These are phyloP conservation scores for Melampsora abietis-canadensis DNA, from an alignment of 1,284 basidiomycete species.

Conservation along the genomic window DNA sequence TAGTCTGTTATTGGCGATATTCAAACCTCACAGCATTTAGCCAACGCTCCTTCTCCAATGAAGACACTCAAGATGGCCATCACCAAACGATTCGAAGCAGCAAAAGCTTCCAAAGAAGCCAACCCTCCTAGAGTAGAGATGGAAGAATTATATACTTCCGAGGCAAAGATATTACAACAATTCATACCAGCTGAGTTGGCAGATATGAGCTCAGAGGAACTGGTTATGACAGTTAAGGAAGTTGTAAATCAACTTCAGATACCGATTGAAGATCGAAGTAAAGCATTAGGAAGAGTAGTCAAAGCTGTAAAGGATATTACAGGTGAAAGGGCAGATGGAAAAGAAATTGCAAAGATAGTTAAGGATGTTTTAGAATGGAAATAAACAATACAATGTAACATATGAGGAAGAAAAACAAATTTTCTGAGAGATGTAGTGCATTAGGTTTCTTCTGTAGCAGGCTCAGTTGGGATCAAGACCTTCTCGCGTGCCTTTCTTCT, in stretches of 20 bases:
- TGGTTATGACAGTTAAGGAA: not conserved
- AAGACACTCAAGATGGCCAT: constrained; percentile 6
- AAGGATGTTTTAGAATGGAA: constrained; percentile 1
- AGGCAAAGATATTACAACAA: not conserved
- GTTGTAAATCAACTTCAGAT: not conserved
- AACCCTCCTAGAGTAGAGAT: not conserved
- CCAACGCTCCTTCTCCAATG: not conserved
- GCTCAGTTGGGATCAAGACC: not conserved
- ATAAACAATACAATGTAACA: not conserved
- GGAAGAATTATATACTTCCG: not conserved
- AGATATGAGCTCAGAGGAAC: not conserved
- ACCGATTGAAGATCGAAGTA: not conserved
- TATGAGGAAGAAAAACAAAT: not conserved
- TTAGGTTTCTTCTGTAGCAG: not conserved
- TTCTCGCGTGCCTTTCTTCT: constrained; percentile 19
- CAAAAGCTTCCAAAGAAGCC: not conserved
- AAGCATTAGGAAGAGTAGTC: not conserved
- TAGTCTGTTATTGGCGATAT: constrained; percentile 14
- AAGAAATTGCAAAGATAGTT: constrained; percentile 1
- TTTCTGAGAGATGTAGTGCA: not conserved
- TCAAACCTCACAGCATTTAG: constrained; percentile 14
- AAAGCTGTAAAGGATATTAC: not conserved
- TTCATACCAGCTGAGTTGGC: not conserved
- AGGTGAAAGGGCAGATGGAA: constrained; percentile 10
- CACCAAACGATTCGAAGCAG: constrained; percentile 4